Evolutionary conservation across 257 asterid genomes (phyloP).

Genomic region (Ilex aquifolium): DNA sequence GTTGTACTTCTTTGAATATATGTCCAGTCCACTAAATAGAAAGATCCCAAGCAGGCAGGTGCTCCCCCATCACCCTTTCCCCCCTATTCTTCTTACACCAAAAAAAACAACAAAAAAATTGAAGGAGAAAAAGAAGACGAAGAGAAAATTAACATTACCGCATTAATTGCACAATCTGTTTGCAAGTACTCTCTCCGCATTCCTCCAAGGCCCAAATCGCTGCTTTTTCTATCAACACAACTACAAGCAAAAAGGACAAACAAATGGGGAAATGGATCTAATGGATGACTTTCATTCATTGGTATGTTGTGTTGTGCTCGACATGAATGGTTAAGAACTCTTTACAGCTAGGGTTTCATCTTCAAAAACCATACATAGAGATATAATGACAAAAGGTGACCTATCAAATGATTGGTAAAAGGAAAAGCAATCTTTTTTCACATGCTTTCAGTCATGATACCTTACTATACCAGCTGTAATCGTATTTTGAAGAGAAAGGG

Average conservation of each 20-base stretch:
- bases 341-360: too few relatives aligned
- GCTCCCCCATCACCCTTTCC: too few relatives aligned
- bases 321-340: too few relatives aligned
- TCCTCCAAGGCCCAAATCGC: constrained; percentile 95
- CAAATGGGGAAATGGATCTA: constrained; percentile 9
- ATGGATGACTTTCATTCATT: not conserved
- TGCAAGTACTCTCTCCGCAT: constrained; percentile 78
- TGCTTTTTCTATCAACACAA: constrained; percentile 89
- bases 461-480: constrained; percentile 90
- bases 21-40: too few relatives aligned
- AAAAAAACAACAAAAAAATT: too few relatives aligned
- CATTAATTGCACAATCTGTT: constrained; percentile 88
- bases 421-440: not conserved
- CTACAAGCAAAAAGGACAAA: constrained; percentile 33
- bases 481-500: constrained; percentile 84
- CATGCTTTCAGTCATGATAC: constrained; percentile 22
- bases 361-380: too few relatives aligned
- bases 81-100: too few relatives aligned
- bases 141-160: constrained; percentile 28
- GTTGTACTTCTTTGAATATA: too few relatives aligned
- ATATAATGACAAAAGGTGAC: too few relatives aligned
- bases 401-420: constrained; percentile 5
- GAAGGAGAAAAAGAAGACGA: not conserved
- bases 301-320: not conserved
- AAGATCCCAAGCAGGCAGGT: too few relatives aligned